Conservation (phyloP, 805 yeast genomes). For the Yarrowia deformans region DNA sequence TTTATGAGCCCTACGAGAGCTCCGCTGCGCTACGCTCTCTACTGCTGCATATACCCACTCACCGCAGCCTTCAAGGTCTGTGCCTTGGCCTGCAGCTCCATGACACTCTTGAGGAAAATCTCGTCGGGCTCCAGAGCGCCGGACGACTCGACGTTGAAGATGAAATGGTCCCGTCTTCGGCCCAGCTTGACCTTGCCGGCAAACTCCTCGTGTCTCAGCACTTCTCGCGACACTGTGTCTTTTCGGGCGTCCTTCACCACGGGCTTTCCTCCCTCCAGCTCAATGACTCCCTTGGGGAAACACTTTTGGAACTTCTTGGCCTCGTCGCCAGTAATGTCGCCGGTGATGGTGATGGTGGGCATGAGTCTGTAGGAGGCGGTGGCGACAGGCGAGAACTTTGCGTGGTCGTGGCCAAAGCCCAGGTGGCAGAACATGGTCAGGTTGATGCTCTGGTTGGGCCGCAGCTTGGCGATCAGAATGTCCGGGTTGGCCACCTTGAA, state of each 20-base stretch:
- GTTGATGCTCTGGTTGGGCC: conserved; percentile 97
- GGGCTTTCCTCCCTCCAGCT: conserved; percentile 71
- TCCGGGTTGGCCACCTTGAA: conserved; percentile 83
- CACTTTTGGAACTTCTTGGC: conserved; percentile 85
- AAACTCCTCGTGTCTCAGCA: conserved; percentile 90
- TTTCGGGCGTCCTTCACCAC: conserved; percentile 86
- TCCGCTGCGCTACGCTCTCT: background rate
- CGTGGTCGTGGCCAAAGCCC: conserved; percentile 95
- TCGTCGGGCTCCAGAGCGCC: conserved; percentile 98
- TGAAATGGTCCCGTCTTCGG: conserved; percentile 88
- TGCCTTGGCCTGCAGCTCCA: conserved; percentile 79
- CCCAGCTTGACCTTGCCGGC: conserved; percentile 89
- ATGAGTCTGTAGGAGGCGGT: conserved; percentile 94
- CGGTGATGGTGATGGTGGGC: conserved; percentile 80
- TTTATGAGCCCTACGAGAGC: too few species aligned
- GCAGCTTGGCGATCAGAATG: conserved; percentile 85
- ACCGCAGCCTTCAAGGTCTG: conserved; percentile 40
- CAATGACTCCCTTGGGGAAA: conserved; percentile 93
- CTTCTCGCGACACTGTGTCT: conserved; percentile 97
- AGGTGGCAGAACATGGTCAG: conserved; percentile 87
- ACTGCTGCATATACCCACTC: conserved; percentile 22
- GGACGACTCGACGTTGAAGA: conserved; percentile 91
- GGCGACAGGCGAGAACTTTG: conserved; percentile 95
- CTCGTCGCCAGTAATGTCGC: conserved; percentile 67
- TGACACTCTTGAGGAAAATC: conserved; percentile 87